Base-by-base conservation (phyloP, 495 filamentous ascomycete species). In the Podospora anserina region DNA sequence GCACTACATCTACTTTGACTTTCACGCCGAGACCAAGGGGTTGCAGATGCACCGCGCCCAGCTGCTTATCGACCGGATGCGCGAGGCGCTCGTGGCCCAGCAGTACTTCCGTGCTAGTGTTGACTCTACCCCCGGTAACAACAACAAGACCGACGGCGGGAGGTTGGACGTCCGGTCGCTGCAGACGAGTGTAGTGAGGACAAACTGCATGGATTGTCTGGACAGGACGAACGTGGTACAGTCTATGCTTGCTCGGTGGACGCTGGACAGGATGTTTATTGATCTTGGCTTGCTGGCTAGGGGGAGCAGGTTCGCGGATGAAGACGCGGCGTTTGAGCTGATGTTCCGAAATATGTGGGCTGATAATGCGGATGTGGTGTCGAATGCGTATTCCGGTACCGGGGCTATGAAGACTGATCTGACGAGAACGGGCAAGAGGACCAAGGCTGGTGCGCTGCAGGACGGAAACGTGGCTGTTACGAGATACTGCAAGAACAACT, bases 151-250 rank as follows among this genome's bases (percentile, higher is more conserved):
- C 66, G 82, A 87, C 66, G 89, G 90, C 19, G 39, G 39, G 9
- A 86, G 88, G 49, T 78, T 97, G 7, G 93, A 97, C 71, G 86
- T 91, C 53, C 89, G 94, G 32, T 89, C 87, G 61, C 82, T 83
- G 61, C 95, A 99, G 81, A 90, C 86, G 4, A 90, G 89, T 69
- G 93, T 97, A 11, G 92, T 99, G 27, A 88, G 95, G 57, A 97
- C 95, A 23, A 99, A 99, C 75, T 99, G 95, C 79, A 98, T 99
- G 95, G 95, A 99, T 80, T 99, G 96, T 72, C 85, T 99, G 13
- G 95, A 99, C 79, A 92, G 95, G 64, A 99, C 95, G 62, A 99
- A 99, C 76, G 93, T 99, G 11, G 91, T 99, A 2, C 95, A 99
- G 77, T 95, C 91, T 74, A 95, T 97, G 90, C 84, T 99, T 20